Evolutionary conservation across 2,329 filamentous ascomycete species (phyloP).

Genomic region (Sclerotinia spermophila): DNA sequence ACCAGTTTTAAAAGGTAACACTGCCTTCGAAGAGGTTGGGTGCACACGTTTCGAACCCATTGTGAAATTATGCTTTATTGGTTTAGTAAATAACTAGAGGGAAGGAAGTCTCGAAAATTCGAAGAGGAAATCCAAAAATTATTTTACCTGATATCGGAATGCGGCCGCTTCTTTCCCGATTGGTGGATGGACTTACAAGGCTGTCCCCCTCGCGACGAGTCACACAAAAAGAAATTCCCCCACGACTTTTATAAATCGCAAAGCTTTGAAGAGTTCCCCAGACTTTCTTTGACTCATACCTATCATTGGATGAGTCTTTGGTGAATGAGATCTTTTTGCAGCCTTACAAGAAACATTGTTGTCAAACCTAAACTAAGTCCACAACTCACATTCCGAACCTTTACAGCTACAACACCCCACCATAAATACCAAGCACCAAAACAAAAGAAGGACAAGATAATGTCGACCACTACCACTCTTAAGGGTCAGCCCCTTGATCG

Average conservation of each 20-base stretch:
- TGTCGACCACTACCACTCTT: constrained; percentile 69
- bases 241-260: constrained; percentile 8
- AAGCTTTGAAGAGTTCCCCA: constrained; percentile 16
- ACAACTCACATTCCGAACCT: constrained; percentile 37
- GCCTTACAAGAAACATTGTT: constrained; percentile 38
- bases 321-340: constrained; percentile 42
- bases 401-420: constrained; percentile 39
- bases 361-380: constrained; percentile 21
- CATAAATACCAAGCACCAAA: constrained; percentile 36
- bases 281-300: constrained; percentile 25
- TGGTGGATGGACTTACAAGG: constrained; percentile 6
- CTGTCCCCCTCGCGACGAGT: constrained; percentile 12
- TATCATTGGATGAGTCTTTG: constrained; percentile 29
- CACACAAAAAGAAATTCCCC: constrained; percentile 18
- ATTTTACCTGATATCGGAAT: constrained; percentile 10
- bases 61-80: constrained; percentile 17
- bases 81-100: not conserved
- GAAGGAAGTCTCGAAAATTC: not conserved
- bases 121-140: constrained; percentile 21
- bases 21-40: constrained; percentile 42
- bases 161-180: constrained; percentile 15
- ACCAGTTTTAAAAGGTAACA: constrained; percentile 52
- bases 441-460: constrained; percentile 36
- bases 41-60: constrained; percentile 50
- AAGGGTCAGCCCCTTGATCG: constrained; percentile 90